A percentile compares a stretch with the other conserved stretches of the same genome.
These are phyloP conservation scores for Skeletonema costatum DNA, from an alignment of 108 stramenopile genomes.

Conservation along the genomic window DNA sequence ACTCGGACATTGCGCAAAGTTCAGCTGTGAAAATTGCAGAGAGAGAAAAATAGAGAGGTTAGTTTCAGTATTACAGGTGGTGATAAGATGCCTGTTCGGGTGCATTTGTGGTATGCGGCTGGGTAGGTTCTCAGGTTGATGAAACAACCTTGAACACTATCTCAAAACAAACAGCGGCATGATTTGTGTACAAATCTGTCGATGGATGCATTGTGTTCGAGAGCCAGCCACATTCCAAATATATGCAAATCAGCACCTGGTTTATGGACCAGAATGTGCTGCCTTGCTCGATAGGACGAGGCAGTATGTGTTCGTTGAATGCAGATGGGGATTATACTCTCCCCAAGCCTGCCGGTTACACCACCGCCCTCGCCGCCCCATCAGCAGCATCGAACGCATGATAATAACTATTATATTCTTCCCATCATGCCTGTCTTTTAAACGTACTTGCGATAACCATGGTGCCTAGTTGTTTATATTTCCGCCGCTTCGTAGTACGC, in stretches of 20 bases:
- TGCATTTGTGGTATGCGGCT: not conserved
- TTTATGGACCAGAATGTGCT: not conserved
- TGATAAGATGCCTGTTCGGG: not conserved
- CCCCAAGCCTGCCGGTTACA: not conserved
- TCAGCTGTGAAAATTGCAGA: slow-evolving; percentile 67
- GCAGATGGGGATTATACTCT: not conserved
- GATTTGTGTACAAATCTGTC: not conserved
- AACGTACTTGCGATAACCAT: slow-evolving; percentile 54
- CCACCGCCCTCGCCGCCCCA: not conserved
- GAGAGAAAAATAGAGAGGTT: slow-evolving; percentile 1
- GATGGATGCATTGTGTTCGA: not conserved
- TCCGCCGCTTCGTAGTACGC: not conserved
- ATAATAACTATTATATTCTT: not conserved
- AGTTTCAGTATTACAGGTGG: not conserved
- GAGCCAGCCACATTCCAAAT: not conserved
- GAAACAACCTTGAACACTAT: not conserved
- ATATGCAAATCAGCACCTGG: not conserved
- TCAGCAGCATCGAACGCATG: not conserved
- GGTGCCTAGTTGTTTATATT: slow-evolving; percentile 11
- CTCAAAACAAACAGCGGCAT: not conserved
- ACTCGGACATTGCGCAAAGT: slow-evolving; percentile 98
- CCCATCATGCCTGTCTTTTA: not conserved
- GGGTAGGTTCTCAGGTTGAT: too few relatives aligned
- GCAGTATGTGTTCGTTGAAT: not conserved
- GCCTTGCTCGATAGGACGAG: not conserved